Evolutionary conservation across 257 asterid genomes (phyloP).

Genomic region (Leonotis leonurus): DNA sequence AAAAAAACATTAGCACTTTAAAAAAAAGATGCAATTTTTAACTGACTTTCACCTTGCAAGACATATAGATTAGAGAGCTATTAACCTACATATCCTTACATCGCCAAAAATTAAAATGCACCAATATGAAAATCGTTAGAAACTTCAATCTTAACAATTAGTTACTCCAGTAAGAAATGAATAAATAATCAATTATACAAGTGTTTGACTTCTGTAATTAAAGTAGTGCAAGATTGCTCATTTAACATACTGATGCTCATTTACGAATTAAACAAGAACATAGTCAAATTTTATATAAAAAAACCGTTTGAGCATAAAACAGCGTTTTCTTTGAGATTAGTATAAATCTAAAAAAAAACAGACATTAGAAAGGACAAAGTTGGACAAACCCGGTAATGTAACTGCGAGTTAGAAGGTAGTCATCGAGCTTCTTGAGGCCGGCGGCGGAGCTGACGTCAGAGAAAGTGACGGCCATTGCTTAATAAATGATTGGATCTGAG

Average conservation of each 20-base stretch:
- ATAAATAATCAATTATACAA: too few relatives aligned
- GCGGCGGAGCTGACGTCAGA: constrained; percentile 41
- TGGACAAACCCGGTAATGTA: constrained; percentile 72
- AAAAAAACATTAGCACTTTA: not conserved
- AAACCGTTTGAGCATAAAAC: too few relatives aligned
- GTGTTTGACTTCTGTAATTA: too few relatives aligned
- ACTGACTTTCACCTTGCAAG: not conserved
- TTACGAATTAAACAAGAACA: too few relatives aligned
- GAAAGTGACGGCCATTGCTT: constrained; percentile 60
- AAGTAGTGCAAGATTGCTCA: too few relatives aligned
- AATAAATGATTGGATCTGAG: not conserved
- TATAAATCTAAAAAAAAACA: not conserved
- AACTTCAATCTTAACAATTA: too few relatives aligned
- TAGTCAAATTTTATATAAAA: too few relatives aligned
- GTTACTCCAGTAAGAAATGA: too few relatives aligned
- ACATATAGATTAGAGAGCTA: not conserved
- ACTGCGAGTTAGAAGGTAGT: constrained; percentile 72
- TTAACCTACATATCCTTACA: not conserved
- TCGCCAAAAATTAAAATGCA: too few relatives aligned
- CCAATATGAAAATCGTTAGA: too few relatives aligned
- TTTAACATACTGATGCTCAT: too few relatives aligned
- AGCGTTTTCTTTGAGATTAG: not conserved
- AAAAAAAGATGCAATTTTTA: not conserved
- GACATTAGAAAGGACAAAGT: not conserved
- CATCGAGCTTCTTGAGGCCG: constrained; percentile 88